Evolutionary conservation across 768 basidiomycete genomes (phyloP).

Genomic region (Rhodotorula paludigena): DNA sequence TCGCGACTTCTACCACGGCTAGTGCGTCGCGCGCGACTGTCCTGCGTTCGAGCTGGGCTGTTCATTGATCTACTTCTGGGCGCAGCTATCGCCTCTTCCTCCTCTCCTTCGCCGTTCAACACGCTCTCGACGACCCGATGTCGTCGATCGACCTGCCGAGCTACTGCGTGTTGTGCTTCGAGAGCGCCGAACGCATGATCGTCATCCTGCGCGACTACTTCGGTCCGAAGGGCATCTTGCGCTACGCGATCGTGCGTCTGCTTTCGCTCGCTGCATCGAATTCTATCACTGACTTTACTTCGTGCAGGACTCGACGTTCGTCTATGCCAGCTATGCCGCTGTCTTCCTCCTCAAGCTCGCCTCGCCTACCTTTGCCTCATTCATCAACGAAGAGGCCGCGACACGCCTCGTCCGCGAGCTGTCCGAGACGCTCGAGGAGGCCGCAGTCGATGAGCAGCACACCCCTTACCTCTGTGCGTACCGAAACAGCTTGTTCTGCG

Average conservation of each 20-base stretch:
- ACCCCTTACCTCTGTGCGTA: conserved; percentile 84
- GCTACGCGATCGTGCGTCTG: conserved; percentile 59
- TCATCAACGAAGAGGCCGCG: conserved; percentile 67
- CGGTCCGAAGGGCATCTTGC: conserved; percentile 68
- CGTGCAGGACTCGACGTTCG: conserved; percentile 69
- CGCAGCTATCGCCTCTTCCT: conserved; percentile 58
- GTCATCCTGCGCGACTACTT: conserved; percentile 70
- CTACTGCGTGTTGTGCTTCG: conserved; percentile 38
- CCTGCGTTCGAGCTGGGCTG: neutral
- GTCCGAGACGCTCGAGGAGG: conserved; percentile 69
- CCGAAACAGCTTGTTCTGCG: conserved; percentile 59
- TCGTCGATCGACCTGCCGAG: conserved; percentile 29
- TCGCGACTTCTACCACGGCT: conserved; percentile 33
- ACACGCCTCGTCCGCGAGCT: conserved; percentile 70
- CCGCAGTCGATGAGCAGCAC: conserved; percentile 72
- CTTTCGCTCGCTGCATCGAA: too few relatives aligned
- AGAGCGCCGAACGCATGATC: conserved; percentile 31
- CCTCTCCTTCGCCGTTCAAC: conserved; percentile 93
- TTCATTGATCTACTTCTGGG: conserved; percentile 61
- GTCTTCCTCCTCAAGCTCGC: conserved; percentile 86
- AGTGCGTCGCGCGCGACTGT: neutral
- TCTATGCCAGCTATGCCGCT: conserved; percentile 87
- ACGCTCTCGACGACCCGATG: conserved; percentile 68
- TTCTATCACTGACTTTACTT: neutral
- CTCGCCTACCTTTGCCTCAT: conserved; percentile 73